A percentile compares a stretch with the other conserved stretches of the same genome.
Evolutionary conservation across 495 filamentous ascomycete genomes (phyloP).

Genomic region (Talaromyces adpressus): DNA sequence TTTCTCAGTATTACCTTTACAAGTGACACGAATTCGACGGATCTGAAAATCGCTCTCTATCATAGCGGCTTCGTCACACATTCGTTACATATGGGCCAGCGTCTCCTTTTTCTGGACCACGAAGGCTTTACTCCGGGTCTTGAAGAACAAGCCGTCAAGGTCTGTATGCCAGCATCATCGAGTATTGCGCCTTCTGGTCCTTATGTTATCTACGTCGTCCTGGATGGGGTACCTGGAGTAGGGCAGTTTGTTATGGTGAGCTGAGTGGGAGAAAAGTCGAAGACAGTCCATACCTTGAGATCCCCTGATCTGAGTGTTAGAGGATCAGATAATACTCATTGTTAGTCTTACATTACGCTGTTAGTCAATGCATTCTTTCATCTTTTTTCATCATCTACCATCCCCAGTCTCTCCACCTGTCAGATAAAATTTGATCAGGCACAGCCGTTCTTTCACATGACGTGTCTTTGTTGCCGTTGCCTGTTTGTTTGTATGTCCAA

Average conservation of each 20-base stretch:
- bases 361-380: neutral
- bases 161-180: constrained; percentile 46
- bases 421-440: neutral
- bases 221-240: constrained; percentile 51
- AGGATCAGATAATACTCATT: neutral
- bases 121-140: constrained; percentile 36
- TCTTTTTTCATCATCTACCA: neutral
- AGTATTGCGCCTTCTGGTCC: constrained; percentile 53
- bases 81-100: constrained; percentile 56
- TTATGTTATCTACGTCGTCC: constrained; percentile 54
- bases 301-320: neutral
- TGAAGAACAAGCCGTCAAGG: constrained; percentile 38
- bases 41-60: constrained; percentile 44
- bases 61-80: constrained; percentile 58
- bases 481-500: neutral
- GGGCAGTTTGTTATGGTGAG: constrained; percentile 45
- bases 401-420: neutral
- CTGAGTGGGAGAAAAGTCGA: constrained; percentile 10
- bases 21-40: constrained; percentile 26
- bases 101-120: constrained; percentile 49
- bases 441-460: neutral
- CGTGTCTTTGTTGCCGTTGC: neutral
- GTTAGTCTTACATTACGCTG: neutral
- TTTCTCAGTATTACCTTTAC: constrained; percentile 43
- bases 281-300: neutral